Evolutionary conservation across 805 yeast genomes (phyloP), one percentile per base, ranked within the genome.

Genomic region (Teunomyces panamensis): DNA sequence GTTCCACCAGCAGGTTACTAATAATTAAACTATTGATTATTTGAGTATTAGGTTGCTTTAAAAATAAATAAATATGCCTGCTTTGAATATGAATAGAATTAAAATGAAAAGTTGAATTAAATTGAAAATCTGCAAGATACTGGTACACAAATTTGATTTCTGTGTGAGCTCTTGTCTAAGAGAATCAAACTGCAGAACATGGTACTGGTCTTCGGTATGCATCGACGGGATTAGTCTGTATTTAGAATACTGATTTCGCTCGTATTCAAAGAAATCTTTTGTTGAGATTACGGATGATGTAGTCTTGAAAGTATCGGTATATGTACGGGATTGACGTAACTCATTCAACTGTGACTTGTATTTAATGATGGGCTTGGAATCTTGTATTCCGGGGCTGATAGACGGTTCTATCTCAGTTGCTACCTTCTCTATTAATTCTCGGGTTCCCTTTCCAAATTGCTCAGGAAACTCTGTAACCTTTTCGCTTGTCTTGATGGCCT

Each of bases 311-410:
- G 41, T 7, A 9, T 11, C 27, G n/a, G 41, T 9, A 36, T 36
- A 36, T n/a, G 30, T 8, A 16, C 30, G 16, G 7, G 34, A n/a
- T 14, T 29, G 20, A 9, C 29, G 45, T 39, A 45, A 17, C 32
- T 44, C 48, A 17, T 45, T 33, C 27, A 45, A 30, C 47, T 49
- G 49, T 20, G 52, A 49, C 45, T 43, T 45, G 43, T 45, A 49
- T 44, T 45, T 49, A 42, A 45, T 39, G 14, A 20, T 32, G 3
- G 39, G 45, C 33, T 33, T 30, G 26, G 30, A 8, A 33, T 24
- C 45, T 16, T 17, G 32, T 20, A 28, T 28, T 29, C 27, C 33
- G 11, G 17, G 30, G 9, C 17, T 10, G 13, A 16, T 35, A 11
- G 34, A 14, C 16, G 14, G 34, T 30, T n/a, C 7, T 3, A 30